Percentiles rank a stretch among this genome's conserved stretches.
These are phyloP conservation scores for Acanthamoeba rhysodes DNA, from an alignment of 208 protist species.

Conservation along the genomic window DNA sequence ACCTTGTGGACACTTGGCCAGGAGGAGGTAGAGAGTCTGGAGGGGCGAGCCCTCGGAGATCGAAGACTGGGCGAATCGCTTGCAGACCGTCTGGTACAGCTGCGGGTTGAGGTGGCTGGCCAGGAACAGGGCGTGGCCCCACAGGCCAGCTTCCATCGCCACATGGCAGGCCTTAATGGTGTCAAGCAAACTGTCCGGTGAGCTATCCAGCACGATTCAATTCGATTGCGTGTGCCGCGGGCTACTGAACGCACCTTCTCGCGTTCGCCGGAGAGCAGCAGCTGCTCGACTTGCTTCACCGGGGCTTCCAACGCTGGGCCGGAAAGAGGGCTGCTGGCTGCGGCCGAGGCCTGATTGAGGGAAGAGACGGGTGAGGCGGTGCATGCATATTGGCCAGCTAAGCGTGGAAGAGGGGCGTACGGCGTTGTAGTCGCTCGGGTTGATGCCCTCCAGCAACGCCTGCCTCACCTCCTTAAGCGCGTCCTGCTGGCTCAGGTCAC, in stretches of 20 bases:
- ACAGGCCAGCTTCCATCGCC: constrained; percentile 54
- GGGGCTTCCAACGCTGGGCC: background rate
- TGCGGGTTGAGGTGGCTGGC: constrained; percentile 36
- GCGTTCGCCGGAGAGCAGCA: background rate
- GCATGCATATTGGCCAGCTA: no score
- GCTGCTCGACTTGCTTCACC: background rate
- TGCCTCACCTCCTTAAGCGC: background rate
- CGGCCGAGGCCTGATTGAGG: background rate
- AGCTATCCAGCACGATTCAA: no score
- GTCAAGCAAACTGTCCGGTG: no score
- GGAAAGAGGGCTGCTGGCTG: background rate
- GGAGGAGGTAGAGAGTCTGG: constrained; percentile 64
- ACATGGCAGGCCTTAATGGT: constrained; percentile 40
- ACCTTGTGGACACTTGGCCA: constrained; percentile 47
- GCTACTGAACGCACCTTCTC: background rate
- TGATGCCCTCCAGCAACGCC: background rate
- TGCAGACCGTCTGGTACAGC: background rate
- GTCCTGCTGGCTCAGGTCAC: background rate
- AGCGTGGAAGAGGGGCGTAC: background rate
- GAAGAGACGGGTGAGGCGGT: background rate
- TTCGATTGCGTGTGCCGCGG: no score
- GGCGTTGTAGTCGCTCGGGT: background rate
- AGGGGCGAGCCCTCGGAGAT: constrained; percentile 55
- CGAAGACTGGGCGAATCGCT: constrained; percentile 41
- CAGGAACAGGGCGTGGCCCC: constrained; percentile 60